Evolutionary conservation across 2,329 filamentous ascomycete species (phyloP), one percentile per base, ranked within the genome.

Genomic region (Aspergillus alliaceus): DNA sequence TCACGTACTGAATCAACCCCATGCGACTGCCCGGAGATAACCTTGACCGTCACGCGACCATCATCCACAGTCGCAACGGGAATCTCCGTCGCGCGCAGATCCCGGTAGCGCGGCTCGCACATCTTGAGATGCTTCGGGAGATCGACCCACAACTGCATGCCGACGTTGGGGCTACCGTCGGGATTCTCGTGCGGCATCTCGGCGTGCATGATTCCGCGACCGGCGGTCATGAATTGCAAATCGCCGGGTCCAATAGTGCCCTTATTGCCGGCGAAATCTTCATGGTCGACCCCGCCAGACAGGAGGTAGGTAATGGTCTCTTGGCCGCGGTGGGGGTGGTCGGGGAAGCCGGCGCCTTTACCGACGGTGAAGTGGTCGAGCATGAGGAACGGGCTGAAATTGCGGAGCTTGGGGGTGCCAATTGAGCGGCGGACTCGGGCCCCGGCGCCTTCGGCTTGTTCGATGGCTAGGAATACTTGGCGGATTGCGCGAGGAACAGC

Each of bases 181-280:
- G 82, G 73, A 71, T 91, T 91, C 69, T 90, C 86, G 54, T 85
- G 84, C 9, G 93, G 93, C 92, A 98, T 97, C 77, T 98, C 93
- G 35, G 93, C 91, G 75, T 98, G 95, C 75, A 97, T 90, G 67
- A 98, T 96, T 40, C 93, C 93, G 20, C 84, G 81, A 4, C 93
- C 93, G 1, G 93, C 93, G 0, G 93, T 97, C 95, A 98, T 98
- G 82, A 98, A 98, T 72, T 98, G 93, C 48, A 98, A 78, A 72
- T 97, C 93, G n/a, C 93, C 93, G 0, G 89, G 77, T 59, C 88
- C 83, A 65, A 98, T 91, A 3, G 90, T 95, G 57, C 93, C 95
- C 50, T 83, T 83, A 78, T 95, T 88, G 12, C 92, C 92, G 2
- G 90, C 88, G 66, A 96, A 96, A 74, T 96, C 92, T 77, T 96